phyloP scores from a whole-genome alignment of 495 filamentous ascomycete species.

The Trichocladium uniseriatum region DNA sequence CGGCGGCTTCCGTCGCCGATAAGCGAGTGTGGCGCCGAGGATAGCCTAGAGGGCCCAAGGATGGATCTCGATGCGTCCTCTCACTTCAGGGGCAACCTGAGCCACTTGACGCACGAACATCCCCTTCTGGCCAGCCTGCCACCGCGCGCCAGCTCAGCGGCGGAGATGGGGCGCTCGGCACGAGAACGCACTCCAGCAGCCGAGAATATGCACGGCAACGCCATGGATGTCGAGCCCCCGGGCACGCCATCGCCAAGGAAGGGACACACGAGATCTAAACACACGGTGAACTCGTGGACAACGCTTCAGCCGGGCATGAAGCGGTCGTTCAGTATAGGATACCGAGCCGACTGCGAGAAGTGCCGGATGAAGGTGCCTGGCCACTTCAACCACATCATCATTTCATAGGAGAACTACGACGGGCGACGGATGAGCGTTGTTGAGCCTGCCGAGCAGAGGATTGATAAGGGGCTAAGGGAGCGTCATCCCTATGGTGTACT shows the following conservation, averaged over 20 bases:
- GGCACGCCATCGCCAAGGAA: constrained; percentile 31
- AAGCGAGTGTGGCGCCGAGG: constrained; percentile 54
- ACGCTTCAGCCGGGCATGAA: constrained; percentile 48
- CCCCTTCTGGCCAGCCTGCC: constrained; percentile 20
- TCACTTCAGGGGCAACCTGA: constrained; percentile 16
- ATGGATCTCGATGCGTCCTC: constrained; percentile 32
- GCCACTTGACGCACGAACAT: constrained; percentile 32
- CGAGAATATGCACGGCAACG: constrained; percentile 2
- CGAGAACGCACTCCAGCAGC: constrained; percentile 1
- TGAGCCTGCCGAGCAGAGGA: constrained; percentile 5
- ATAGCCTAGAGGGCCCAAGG: constrained; percentile 24
- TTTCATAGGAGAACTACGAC: constrained; percentile 33
- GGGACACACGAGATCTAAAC: constrained; percentile 37
- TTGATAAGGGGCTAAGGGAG: not conserved
- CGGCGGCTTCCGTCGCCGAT: constrained; percentile 62
- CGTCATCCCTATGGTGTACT: no score
- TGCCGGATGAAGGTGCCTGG: constrained; percentile 71
- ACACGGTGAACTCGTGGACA: constrained; percentile 42
- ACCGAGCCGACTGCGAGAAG: constrained; percentile 77
- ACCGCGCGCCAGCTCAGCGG: constrained; percentile 14
- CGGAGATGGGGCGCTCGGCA: constrained; percentile 3
- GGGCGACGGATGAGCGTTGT: constrained; percentile 2
- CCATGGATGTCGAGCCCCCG: constrained; percentile 24
- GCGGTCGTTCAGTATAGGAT: constrained; percentile 71
- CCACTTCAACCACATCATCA: constrained; percentile 78